These are phyloP conservation scores for Guadua angustifolia DNA, from an alignment of 176 grass and related monocot genomes.

Conservation along the genomic window DNA sequence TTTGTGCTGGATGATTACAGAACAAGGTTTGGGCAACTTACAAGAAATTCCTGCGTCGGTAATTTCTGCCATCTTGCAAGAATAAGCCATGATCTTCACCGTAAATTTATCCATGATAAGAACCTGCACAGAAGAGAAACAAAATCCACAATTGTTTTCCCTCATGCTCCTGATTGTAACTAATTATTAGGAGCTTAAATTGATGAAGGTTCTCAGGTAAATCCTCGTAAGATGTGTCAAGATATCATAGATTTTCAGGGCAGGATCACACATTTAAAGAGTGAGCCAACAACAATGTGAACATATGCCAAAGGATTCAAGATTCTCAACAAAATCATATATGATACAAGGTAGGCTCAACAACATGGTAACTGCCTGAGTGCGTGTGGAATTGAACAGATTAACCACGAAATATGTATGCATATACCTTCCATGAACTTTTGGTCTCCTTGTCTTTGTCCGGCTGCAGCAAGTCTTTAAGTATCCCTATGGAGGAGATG, in stretches of 20 bases:
- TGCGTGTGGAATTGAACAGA: background rate
- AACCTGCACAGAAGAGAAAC: slow-evolving; percentile 54
- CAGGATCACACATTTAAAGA: background rate
- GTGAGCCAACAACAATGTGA: background rate
- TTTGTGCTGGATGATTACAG: slow-evolving; percentile 19
- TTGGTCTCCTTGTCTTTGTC: slow-evolving; percentile 72
- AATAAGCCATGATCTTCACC: slow-evolving; percentile 79
- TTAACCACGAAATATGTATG: background rate
- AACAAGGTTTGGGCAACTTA: slow-evolving; percentile 49
- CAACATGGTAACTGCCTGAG: background rate
- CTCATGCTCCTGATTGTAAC: too few relatives aligned
- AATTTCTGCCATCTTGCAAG: slow-evolving; percentile 98
- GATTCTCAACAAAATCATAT: background rate
- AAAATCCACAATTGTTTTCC: background rate
- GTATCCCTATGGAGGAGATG: slow-evolving; percentile 57
- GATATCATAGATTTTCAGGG: background rate
- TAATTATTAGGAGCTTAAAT: too few relatives aligned
- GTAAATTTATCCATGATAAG: slow-evolving; percentile 99
- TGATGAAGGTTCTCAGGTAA: background rate
- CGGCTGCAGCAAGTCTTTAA: slow-evolving; percentile 78
- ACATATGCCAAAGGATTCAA: background rate
- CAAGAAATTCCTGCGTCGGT: slow-evolving; percentile 85
- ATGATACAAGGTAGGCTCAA: background rate
- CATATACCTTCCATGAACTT: slow-evolving; percentile 80
- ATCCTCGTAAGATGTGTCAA: background rate